Evolutionary conservation across 345 rosid species (phyloP), one percentile per base, ranked within the genome.

Genomic region (Citrus mangshanensis): DNA sequence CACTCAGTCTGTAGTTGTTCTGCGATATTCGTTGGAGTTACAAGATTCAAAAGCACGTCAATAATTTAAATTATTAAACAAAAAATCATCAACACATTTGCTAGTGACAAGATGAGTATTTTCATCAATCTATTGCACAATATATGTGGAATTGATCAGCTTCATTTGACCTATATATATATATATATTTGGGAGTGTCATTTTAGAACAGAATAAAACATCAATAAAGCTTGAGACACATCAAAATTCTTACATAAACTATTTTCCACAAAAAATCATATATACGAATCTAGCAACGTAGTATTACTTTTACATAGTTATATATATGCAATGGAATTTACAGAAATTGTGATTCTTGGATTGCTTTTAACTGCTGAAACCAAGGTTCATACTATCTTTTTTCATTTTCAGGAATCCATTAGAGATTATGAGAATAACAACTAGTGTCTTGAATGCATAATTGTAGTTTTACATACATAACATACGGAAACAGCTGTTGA

Each of bases 1-100:
- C n/a, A 4, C 13, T n/a, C 78, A 75, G 65, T 75, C 60, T 75
- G 27, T 46, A 63, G 46, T 27, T 62, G 6, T 32, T 64, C 78
- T 76, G 72, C 78, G 7, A 65, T 46, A 54, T 65, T 32, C 22
- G 40, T 42, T 49, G 18, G 27, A 49, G 27, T 46, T 75, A 38
- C 40, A 4, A 37, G 22, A 30, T n/a, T 25, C n/a, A 60, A 25
- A 60, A 25, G 38, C 19, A 22, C 21, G 46, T 61, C 19, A 24
- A 4, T 42, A 24, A 0, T 38, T 18, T 74, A 24, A 38, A 74
- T 19, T 7, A 25, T 74, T 9, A 60, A 75, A 40, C 55, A 61
- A 7, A 22, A 62, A 27, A 74, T 38, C 69, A 37, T 24, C 51
- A 46, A 46, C 16, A 13, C 18, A 46, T 12, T 46, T 46, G 18